Base-by-base conservation (phyloP, 2,329 filamentous ascomycete genomes). In the Pseudocercospora fijiensis region DNA sequence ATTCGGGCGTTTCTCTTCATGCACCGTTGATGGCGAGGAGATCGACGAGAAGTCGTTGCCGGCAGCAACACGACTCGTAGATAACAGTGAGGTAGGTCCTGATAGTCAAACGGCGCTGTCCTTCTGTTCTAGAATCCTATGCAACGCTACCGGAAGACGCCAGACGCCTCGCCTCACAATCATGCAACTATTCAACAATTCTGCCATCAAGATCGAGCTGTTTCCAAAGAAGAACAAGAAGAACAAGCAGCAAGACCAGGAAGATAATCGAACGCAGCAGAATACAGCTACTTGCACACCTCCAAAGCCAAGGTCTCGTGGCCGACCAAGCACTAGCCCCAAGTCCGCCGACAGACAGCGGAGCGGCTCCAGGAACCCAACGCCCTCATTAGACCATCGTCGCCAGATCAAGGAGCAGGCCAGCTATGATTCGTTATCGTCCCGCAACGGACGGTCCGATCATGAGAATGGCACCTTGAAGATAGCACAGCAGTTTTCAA, bases 161-260 rank as follows among this genome's bases (percentile, higher is more conserved):
- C 22, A 53, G 26, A 26, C 49, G 8, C 20, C 16, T 26, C 49
- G 8, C 20, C 16, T 26, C 16, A 53, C 49, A 37, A 61, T 30
- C 22, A 64, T 64, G 62, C 62, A 59, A 49, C 51, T 64, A 27
- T 61, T 64, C 43, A 59, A 64, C 33, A 64, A 64, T 28, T 57
- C 62, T 37, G 62, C 62, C 11, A 64, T 64, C 53, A 60, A 60
- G 26, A 64, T 64, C 28, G 62, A 64, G 37, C 47, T 64, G 3
- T 64, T 64, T 45, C 62, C 62, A 5, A 58, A 55, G 6, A 64
- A 47, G 45, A 61, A 64, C 5, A 64, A 61, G 53, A 60, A 58
- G 33, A 57, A 61, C 37, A 55, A 47, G n/a, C 57, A 64, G 28
- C 24, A 33, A 27, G 45, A 61, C 11, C 20, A 53, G 18, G 22